Evolutionary conservation across 768 basidiomycete genomes (phyloP), one percentile per base, ranked within the genome.

Genomic region (Pisolithus marmoratus): DNA sequence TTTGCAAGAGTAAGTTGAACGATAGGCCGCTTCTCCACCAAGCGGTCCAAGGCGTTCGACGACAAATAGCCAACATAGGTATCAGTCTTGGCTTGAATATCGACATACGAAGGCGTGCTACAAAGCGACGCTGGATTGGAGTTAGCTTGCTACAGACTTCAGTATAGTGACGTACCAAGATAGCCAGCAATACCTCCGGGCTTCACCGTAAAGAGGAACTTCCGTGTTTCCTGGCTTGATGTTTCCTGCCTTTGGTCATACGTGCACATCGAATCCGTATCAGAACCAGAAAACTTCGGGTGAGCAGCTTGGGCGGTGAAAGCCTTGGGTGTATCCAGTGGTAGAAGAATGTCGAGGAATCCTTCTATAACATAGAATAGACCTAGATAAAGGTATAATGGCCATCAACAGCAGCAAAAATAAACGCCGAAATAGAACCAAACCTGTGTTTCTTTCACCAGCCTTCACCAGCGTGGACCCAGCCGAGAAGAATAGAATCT

Each of bases 101-200:
- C 92, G 41, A 98, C 94, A 63, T 98, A 99, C 2, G 93, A 95
- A 5, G 93, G 85, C 24, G 88, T 93, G 49, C 85, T 87, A 58
- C 90, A 92, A 4, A 98, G 77, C 0, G 94, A 93, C 17, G 94
- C 90, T 92, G 20, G 48, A 38, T 43, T 12, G 14, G 38, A 27
- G 57, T 46, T 51, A 51, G 42, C 46, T 42, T 23, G 5, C n/a
- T 14, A 42, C 5, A 7, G n/a, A 5, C 19, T 34, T n/a, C 9
- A 46, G 1, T 34, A 24, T 34, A 34, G n/a, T 23, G 2, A 36
- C 76, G 54, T 58, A 90, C 90, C 87, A 23, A 99, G 77, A 68
- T 98, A 98, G 1, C 96, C 96, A 9, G 95, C 96, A 54, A 99
- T 96, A 0, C 96, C 96, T 51, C 96, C 96, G 14, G 94, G 90